A percentile compares a stretch with the other conserved stretches of the same genome.
Evolutionary conservation across 169 alveolate species (phyloP).

Genomic region (Theileria parva): DNA sequence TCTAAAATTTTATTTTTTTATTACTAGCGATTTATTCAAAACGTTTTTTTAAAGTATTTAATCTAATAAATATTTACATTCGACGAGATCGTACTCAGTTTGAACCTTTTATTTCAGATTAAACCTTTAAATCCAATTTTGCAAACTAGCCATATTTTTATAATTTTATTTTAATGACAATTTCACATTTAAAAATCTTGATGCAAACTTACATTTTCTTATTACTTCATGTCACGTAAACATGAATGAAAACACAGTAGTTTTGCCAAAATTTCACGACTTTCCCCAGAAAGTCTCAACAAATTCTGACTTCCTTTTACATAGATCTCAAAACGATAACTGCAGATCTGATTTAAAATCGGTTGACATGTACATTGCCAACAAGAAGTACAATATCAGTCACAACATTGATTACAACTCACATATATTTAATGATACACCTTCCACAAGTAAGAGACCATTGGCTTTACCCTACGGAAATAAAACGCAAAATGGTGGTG

Average conservation of each 20-base stretch:
- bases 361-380: constrained; percentile 1
- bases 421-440: neutral
- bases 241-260: constrained; percentile 1
- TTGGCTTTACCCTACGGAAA: neutral
- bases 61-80: neutral
- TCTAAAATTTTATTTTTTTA: neutral
- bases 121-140: neutral
- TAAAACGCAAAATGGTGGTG: neutral
- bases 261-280: neutral
- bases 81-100: neutral
- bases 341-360: neutral
- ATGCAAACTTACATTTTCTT: neutral
- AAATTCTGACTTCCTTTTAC: neutral
- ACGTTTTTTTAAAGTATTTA: no score
- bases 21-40: neutral
- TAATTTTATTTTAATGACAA: neutral
- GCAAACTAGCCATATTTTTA: neutral
- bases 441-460: neutral
- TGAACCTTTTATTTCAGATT: neutral
- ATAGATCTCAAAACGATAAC: neutral
- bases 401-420: neutral
- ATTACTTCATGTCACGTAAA: neutral
- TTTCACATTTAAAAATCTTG: neutral
- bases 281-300: neutral
- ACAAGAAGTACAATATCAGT: constrained; percentile 7